A percentile compares a stretch with the other conserved stretches of the same genome.
Conservation (phyloP, 805 yeast genomes). For the Starmerella tilneyi region DNA sequence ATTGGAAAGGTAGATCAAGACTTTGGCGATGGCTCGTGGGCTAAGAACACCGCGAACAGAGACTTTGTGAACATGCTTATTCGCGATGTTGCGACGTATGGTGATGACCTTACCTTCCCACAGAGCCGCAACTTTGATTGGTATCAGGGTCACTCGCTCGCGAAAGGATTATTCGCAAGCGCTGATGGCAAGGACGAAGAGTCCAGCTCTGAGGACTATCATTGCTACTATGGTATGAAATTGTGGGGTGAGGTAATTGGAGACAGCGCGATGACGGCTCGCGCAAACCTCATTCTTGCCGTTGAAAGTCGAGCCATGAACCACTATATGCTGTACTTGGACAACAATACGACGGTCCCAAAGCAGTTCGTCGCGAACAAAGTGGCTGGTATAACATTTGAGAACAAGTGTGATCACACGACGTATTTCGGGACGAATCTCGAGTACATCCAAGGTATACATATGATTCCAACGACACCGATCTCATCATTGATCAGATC, state of each 20-base stretch:
- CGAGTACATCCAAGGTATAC: conserved; percentile 67
- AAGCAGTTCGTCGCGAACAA: conserved; percentile 43
- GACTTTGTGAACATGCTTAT: conserved; percentile 52
- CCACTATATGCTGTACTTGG: conserved; percentile 42
- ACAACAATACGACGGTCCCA: conserved; percentile 45
- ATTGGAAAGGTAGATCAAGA: conserved; percentile 54
- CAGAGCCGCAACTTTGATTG: conserved; percentile 58
- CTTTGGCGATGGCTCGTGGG: conserved; percentile 40
- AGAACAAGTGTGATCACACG: conserved; percentile 61
- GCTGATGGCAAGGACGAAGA: conserved; percentile 67
- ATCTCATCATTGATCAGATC: conserved; percentile 47
- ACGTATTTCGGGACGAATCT: conserved; percentile 55
- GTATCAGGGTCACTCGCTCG: conserved; percentile 67
- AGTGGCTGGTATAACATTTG: conserved; percentile 60
- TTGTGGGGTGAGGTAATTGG: conserved; percentile 55
- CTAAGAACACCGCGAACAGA: conserved; percentile 32
- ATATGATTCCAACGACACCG: conserved; percentile 65
- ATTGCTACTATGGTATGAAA: conserved; percentile 57
- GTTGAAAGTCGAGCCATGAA: conserved; percentile 47
- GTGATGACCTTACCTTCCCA: conserved; percentile 50
- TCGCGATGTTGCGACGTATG: conserved; percentile 53
- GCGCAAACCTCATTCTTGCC: conserved; percentile 51
- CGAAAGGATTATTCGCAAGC: conserved; percentile 52
- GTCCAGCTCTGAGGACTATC: conserved; percentile 60
- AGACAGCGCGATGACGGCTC: conserved; percentile 42